Evolutionary conservation across 495 filamentous ascomycete species (phyloP).

Genomic region (Lasiosphaeria miniovina): DNA sequence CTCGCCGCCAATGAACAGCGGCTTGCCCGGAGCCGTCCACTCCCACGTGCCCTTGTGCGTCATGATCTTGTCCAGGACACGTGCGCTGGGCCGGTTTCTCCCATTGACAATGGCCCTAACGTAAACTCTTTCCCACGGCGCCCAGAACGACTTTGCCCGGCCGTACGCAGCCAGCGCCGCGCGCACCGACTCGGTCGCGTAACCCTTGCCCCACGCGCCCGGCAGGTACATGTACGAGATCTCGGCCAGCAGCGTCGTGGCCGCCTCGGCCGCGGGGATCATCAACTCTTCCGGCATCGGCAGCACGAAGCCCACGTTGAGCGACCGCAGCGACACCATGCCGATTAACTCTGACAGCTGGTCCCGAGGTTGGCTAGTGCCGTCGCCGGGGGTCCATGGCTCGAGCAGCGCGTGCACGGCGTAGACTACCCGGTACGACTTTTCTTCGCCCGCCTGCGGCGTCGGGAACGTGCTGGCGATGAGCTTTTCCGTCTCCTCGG

Average conservation of each 20-base stretch:
- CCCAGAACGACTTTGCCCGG: not conserved
- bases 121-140: not conserved
- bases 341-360: not conserved
- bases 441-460: not conserved
- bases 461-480: not conserved
- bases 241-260: not conserved
- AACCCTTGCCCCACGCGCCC: not conserved
- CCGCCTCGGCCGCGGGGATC: not conserved
- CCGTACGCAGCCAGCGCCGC: not conserved
- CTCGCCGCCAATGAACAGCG: not conserved
- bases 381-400: not conserved
- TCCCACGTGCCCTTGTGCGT: not conserved
- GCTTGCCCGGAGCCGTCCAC: not conserved
- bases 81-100: not conserved
- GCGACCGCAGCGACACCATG: not conserved
- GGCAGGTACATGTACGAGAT: not conserved
- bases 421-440: not conserved
- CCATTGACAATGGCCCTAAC: not conserved
- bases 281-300: not conserved
- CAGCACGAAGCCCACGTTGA: not conserved
- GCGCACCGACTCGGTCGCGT: not conserved
- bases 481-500: not conserved
- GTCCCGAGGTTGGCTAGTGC: not conserved
- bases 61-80: not conserved
- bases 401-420: not conserved